Evolutionary conservation across 164 flowering plant genomes (phyloP), one percentile per base, ranked within the genome.

Genomic region (Aristolochia contorta): DNA sequence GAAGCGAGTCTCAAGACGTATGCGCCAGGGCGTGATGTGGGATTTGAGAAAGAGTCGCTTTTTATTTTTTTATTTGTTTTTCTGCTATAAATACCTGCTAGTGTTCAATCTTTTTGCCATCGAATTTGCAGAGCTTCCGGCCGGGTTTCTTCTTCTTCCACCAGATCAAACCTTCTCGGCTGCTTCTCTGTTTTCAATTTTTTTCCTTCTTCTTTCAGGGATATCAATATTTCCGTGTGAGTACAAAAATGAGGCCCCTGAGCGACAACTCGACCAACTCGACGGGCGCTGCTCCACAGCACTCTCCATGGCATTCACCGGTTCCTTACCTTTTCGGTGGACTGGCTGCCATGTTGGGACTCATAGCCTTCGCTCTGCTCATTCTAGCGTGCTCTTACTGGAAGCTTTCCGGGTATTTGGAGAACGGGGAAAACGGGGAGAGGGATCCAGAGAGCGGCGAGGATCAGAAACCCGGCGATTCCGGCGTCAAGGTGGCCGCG

Each of bases 271-370:
- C 27, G 52, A 50, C 58, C 57, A 70, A 56, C 65, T 21, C 66
- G 37, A 57, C 57, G 16, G 6, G 41, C 23, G 32, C 64, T 12
- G 16, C 59, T 20, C 24, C 43, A 12, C 75, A 51, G 30, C 79
- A 75, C 69, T 76, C 92, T 1, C 82, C 85, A 53, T 84, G 91
- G 96, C 89, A 84, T 70, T 86, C 96, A 4, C 96, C 96, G 16
- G 86, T 89, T 27, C 96, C 96, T 3, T 89, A 89, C 74, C 78
- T 89, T n/a, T 89, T 89, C 63, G 89, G 93, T 0, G 96, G 93
- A 7, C 47, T 86, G 41, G 91, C 96, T 1, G 96, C 89, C 47
- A 83, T 84, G 89, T 63, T 89, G 23, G 94, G 89, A n/a, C 79
- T 89, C 47, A 85, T 86, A 25, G 93, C 96, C 19, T 86, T 89